Evolutionary conservation across 345 rosid species (phyloP).

Genomic region (Rhodamnia argentea): DNA sequence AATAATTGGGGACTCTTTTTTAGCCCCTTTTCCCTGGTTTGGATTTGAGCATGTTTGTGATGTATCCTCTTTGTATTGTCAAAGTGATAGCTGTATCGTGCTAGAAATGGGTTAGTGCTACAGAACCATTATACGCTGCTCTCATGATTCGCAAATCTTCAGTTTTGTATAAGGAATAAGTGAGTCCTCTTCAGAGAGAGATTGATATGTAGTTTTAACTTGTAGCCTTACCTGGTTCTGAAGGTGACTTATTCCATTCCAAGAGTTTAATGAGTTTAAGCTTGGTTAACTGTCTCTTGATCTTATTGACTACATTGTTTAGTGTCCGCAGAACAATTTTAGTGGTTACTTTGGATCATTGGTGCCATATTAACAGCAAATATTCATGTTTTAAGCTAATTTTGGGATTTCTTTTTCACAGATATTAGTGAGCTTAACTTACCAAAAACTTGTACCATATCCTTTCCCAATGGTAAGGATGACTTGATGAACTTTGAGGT

Average conservation of each 20-base stretch:
- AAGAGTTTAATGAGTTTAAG: not conserved
- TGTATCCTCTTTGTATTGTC: not conserved
- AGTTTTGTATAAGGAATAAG: not conserved
- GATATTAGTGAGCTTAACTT: slow-evolving; percentile 77
- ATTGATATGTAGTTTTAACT: not conserved
- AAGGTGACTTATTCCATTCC: not conserved
- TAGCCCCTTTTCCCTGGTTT: not conserved
- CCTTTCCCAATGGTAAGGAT: slow-evolving; percentile 75
- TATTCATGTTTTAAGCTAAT: not conserved
- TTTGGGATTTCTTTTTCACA: slow-evolving; percentile 3
- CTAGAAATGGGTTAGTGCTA: not conserved
- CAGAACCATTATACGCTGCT: not conserved
- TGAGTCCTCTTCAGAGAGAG: not conserved
- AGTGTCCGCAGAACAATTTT: not conserved
- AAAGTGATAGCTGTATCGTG: not conserved
- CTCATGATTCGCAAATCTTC: not conserved
- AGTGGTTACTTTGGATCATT: not conserved
- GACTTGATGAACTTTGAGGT: slow-evolving; percentile 81
- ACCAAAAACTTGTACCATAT: slow-evolving; percentile 54
- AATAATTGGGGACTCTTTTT: not conserved
- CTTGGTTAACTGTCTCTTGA: not conserved
- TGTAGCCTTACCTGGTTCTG: not conserved
- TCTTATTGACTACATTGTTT: not conserved
- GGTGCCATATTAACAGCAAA: not conserved
- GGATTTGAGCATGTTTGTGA: not conserved